These are phyloP conservation scores for Avena sativa DNA, from an alignment of 176 grass and related monocot genomes.

Conservation along the genomic window DNA sequence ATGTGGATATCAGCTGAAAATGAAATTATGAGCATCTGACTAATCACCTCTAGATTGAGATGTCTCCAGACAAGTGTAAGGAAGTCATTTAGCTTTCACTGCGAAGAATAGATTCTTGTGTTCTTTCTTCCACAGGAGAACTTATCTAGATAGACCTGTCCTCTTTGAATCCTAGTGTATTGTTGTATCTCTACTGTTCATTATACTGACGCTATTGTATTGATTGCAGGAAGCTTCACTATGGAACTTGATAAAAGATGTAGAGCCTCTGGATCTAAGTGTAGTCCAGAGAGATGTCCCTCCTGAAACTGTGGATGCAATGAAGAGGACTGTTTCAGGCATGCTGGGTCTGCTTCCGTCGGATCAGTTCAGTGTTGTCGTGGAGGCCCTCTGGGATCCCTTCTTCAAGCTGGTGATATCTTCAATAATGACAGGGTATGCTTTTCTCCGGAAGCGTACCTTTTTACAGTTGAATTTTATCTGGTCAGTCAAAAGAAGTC, in stretches of 20 bases:
- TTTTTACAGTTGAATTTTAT: slow-evolving; percentile 22
- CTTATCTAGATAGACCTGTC: slow-evolving; percentile 29
- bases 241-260: slow-evolving; percentile 92
- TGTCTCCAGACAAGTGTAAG: background rate
- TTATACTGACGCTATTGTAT: background rate
- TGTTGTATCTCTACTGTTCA: background rate
- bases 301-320: slow-evolving; percentile 81
- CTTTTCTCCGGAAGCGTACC: slow-evolving; percentile 29
- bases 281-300: slow-evolving; percentile 87
- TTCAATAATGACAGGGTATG: slow-evolving; percentile 96
- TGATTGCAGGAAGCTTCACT: slow-evolving; percentile 70
- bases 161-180: background rate
- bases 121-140: background rate
- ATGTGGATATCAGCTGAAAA: background rate
- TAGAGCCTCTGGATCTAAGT: slow-evolving; percentile 85
- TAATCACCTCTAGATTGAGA: background rate
- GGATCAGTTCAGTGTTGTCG: slow-evolving; percentile 78
- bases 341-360: slow-evolving; percentile 95
- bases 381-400: slow-evolving; percentile 85
- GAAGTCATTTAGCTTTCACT: slow-evolving; percentile 11
- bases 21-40: background rate
- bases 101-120: slow-evolving; percentile 22
- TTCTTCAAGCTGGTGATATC: slow-evolving; percentile 90
- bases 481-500: slow-evolving; percentile 25
- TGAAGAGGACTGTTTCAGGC: slow-evolving; percentile 93